phyloP scores from a whole-genome alignment of 129 eudicot genomes.

The Rutidosis leptorrhynchoides region DNA sequence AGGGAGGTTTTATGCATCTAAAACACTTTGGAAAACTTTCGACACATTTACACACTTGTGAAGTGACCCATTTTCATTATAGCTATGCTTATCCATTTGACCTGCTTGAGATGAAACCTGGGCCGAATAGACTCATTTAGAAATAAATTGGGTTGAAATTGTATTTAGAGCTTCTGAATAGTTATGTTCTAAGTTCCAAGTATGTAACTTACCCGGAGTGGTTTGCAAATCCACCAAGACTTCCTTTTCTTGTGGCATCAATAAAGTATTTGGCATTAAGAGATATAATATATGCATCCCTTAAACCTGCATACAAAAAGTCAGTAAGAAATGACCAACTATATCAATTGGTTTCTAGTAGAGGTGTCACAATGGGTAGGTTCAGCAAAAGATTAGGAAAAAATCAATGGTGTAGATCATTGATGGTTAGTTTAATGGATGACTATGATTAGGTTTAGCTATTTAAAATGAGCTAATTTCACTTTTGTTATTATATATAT shows the following conservation, averaged over 20 bases:
- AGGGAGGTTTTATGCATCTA: background rate
- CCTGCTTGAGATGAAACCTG: background rate
- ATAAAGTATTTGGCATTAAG: conserved; percentile 62
- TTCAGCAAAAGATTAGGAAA: too few relatives aligned
- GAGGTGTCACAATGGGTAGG: background rate
- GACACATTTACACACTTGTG: background rate
- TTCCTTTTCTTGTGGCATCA: conserved; percentile 93
- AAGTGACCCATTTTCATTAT: background rate
- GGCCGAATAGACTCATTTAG: background rate
- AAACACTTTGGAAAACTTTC: background rate
- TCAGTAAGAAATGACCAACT: background rate
- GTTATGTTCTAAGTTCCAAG: conserved; percentile 9
- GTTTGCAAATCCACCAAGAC: conserved; percentile 86
- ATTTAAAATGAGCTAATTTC: too few relatives aligned
- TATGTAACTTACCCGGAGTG: conserved; percentile 75
- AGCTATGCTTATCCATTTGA: background rate
- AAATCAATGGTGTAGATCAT: too few relatives aligned
- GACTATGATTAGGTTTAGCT: too few relatives aligned
- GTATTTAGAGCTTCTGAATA: conserved; percentile 9
- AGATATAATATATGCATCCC: conserved; percentile 84
- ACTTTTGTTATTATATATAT: too few relatives aligned
- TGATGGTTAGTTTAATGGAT: too few relatives aligned
- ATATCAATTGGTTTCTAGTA: conserved; percentile 5
- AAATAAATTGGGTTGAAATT: conserved; percentile 3
- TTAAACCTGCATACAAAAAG: conserved; percentile 53